Evolutionary conservation across 2,329 filamentous ascomycete species (phyloP), one percentile per base, ranked within the genome.

Genomic region (Aciculosporium take): DNA sequence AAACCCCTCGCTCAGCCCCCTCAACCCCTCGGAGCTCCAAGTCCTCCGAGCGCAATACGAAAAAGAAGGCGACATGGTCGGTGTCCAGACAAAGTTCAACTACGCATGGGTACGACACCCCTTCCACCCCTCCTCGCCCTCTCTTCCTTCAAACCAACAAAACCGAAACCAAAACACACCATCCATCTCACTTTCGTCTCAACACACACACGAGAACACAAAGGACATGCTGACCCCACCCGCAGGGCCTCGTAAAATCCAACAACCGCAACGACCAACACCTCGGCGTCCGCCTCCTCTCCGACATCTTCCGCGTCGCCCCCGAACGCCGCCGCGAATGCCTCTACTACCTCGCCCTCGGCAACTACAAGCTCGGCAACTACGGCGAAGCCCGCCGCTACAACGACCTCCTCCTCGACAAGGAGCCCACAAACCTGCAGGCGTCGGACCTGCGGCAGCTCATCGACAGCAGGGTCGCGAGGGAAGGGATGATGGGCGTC

Each of bases 21-120:
- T 98, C 48, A 93, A 91, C 65, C 78, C 85, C 43, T 83, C 85
- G 39, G 91, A 98, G 65, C 81, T 98, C 46, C 80, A 88, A 61
- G 91, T 96, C 48, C 74, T 98, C 41, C 84, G 89, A 49, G 72
- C 84, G 46, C 91, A 98, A 62, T 98, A 91, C 61, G 89, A 96
- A 60, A 94, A 94, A 60, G 91, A 98, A 66, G 91, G 89, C 51
- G 85, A 94, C 55, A 93, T 94, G 69, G 89, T 94, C 46, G 88
- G 89, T 45, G 76, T 98, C 31, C 91, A 98, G 64, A 98, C 91
- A 47, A 96, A 96, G 61, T 98, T 98, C 76, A 98, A 98, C 77
- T 96, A 89, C 63, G 89, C 91, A 58, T 98, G 91, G 91, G 87
- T 94, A 76, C 43, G 13, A 21, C 31, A 2, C 5, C 1, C 10